Base-by-base conservation (phyloP, 2,329 filamentous ascomycete genomes). In the Colletotrichum scovillei region DNA sequence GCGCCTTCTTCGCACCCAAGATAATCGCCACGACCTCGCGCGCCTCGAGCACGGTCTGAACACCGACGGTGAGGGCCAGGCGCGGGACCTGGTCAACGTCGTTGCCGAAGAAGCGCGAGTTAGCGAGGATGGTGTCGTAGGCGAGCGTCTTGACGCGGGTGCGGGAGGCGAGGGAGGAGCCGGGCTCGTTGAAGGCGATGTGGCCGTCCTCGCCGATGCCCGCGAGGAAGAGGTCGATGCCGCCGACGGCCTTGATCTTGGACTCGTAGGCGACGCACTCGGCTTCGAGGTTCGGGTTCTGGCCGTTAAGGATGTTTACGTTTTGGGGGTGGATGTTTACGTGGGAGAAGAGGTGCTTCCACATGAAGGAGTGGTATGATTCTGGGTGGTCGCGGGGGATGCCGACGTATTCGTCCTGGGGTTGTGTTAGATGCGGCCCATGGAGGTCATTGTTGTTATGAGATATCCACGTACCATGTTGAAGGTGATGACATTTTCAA, bases 361-460 rank as follows among this genome's bases (percentile, higher is more conserved):
- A 97, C 94, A 97, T 97, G 86, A 97, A 97, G 76, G 92, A 94
- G 85, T 97, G 94, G 84, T 97, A 97, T 78, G 92, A 95, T 82
- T 97, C 92, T 14, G 94, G 92, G 81, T 97, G 94, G 78, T 95
- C 93, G 78, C 93, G 91, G 42, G 94, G 92, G 75, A 97, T 89
- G 70, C 93, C 93, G 76, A 97, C 93, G 79, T 97, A 97, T 84
- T 97, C 94, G 84, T 97, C 94, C 91, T 93, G 76, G 35, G 22
- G 8, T 42, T 58, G 60, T 67, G 22, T 64, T 64, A 76, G 70
- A 60, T 56, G 67, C 73, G 77, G 77, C 26, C 12, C 28, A 0
- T 30, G 9, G 14, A 38, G 14, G 14, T 38, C 42, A 26, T 62
- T 69, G 63, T 53, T 46, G 30, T 12, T 3, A 42, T 42, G 72